Base-by-base conservation (phyloP, 305 asterid species). In the Fraxinus velutina region DNA sequence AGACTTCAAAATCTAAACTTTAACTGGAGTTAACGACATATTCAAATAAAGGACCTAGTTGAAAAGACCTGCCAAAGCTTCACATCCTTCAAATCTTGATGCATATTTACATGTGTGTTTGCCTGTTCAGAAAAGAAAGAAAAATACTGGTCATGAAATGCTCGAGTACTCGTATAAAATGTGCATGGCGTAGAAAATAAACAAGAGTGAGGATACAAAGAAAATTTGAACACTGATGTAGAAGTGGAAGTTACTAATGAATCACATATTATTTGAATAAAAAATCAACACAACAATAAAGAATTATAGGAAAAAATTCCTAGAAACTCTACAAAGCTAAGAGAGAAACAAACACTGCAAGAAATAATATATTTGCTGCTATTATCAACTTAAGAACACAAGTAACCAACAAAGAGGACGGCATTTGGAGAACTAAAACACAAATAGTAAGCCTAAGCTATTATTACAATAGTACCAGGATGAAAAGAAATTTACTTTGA, bases 21-120 rank as follows among this genome's bases (percentile, higher is more conserved):
- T 7, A 66, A 27, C 12, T 24, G 7, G 34, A 24, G 34, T 22
- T n/a, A 66, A 66, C 19, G 5, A 77, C 42, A 62, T 34, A 73
- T 76, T 57, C 75, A 66, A 52, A 81, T 76, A 78, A 81, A 85
- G 62, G 60, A 68, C 57, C 64, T 72, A 37, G 72, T 24, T n/a
- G 30, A 87, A 82, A 79, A 68, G 78, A 96, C 99, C 99, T 93
- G 98, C 99, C 99, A 96, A 79, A 96, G 95, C 86, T 92, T 96
- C 86, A 96, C 97, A 86, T 96, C 99, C 92, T 91, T 96, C 87
- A 91, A 80, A 33, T 96, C 99, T 78, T 88, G 98, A 73, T 89
- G 96, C 84, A 94, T 92, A 80, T 91, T 88, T 80, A 96, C 91
- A 88, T 96, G 98, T 55, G 99, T 96, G 88, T 96, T 96, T 71